phyloP scores from a whole-genome alignment of 1,139 yeast genomes.

The Geotrichum histeridarum region DNA sequence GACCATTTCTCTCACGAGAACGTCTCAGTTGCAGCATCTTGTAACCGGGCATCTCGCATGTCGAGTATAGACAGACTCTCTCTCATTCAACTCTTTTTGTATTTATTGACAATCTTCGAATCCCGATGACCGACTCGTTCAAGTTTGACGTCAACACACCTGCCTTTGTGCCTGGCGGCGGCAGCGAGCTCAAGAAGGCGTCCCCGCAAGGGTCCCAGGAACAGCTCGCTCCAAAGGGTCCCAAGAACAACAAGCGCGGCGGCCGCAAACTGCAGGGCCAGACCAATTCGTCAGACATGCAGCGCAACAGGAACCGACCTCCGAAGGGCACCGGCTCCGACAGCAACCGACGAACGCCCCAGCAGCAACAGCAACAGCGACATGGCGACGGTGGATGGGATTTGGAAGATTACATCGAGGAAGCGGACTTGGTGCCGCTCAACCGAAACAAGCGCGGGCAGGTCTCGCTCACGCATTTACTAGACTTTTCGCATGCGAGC shows the following conservation, averaged over 20 bases:
- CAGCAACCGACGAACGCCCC: background rate
- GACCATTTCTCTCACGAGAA: background rate
- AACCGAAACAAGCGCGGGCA: constrained; percentile 28
- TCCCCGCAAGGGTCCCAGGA: background rate
- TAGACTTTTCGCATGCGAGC: constrained; percentile 28
- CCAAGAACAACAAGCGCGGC: background rate
- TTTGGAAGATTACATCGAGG: constrained; percentile 1
- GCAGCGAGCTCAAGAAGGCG: background rate
- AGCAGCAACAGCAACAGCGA: background rate
- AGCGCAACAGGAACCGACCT: background rate
- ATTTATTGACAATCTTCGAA: background rate
- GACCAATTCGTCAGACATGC: background rate
- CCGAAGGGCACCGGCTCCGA: background rate
- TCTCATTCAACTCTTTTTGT: background rate
- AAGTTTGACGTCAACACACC: constrained; percentile 13
- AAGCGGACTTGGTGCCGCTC: background rate
- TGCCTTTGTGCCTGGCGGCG: constrained; percentile 11
- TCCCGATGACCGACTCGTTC: constrained; percentile 7
- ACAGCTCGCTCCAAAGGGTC: constrained; percentile 1
- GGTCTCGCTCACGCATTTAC: constrained; percentile 32
- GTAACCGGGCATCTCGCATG: background rate
- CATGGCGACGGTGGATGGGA: background rate
- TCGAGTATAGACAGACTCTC: background rate
- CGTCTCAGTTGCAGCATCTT: background rate
- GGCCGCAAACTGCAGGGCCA: background rate